Evolutionary conservation across 2,329 filamentous ascomycete genomes (phyloP).

Genomic region (Alternaria dauci): DNA sequence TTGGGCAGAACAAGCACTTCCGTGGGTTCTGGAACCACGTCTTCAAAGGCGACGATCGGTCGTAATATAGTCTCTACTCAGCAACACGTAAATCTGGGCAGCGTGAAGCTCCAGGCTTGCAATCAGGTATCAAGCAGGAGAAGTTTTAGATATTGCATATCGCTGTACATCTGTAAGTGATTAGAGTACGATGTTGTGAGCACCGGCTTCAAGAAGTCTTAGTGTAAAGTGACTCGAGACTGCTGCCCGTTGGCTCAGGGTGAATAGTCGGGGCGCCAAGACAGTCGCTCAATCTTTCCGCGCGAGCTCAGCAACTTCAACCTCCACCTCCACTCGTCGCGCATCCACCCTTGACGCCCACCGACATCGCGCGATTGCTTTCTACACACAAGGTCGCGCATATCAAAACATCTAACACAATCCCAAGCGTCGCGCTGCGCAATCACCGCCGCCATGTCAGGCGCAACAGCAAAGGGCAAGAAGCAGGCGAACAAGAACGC

Average conservation of each 20-base stretch:
- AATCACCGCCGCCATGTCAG: conserved; percentile 36
- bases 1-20: conserved; percentile 68
- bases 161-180: neutral
- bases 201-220: neutral
- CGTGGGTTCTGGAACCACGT: conserved; percentile 66
- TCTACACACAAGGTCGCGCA: neutral
- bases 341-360: conserved; percentile 4
- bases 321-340: conserved; percentile 4
- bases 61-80: conserved; percentile 39
- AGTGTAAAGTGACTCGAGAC: neutral
- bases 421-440: conserved; percentile 18
- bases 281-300: conserved; percentile 18
- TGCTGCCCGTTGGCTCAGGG: neutral
- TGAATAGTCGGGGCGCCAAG: conserved; percentile 9
- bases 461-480: conserved; percentile 37
- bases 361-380: conserved; percentile 4
- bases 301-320: conserved; percentile 17
- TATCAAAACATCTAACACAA: neutral
- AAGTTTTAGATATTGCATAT: neutral
- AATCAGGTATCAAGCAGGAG: neutral
- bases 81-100: neutral
- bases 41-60: conserved; percentile 63
- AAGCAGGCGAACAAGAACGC: conserved; percentile 92
- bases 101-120: neutral
- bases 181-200: neutral